Conservation (phyloP, 306 rosid genomes). For the Oemleria cerasiformis region DNA sequence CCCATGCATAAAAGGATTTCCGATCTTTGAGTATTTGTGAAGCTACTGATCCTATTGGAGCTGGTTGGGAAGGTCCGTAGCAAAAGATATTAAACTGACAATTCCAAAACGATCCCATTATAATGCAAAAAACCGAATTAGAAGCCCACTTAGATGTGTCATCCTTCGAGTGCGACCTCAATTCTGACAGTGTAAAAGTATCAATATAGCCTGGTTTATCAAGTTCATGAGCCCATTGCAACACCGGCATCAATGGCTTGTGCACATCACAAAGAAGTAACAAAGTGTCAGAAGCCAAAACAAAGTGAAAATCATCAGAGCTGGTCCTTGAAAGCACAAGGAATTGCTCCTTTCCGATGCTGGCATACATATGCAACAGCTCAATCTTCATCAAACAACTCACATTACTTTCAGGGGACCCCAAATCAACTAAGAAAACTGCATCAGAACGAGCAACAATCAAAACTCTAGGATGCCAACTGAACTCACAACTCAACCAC, state of each 20-base stretch:
- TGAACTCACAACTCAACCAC: conserved; percentile 67
- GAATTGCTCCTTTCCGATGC: conserved; percentile 41
- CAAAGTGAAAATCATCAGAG: conserved; percentile 43
- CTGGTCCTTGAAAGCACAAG: conserved; percentile 47
- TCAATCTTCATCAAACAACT: conserved; percentile 55
- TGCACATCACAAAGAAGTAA: conserved; percentile 63
- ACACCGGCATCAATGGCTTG: conserved; percentile 54
- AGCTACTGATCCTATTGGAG: conserved; percentile 33
- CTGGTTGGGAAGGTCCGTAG: conserved; percentile 49
- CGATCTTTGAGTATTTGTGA: conserved; percentile 33
- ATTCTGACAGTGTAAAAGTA: conserved; percentile 43
- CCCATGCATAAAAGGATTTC: conserved; percentile 55
- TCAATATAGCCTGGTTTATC: conserved; percentile 42
- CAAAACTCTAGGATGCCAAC: conserved; percentile 65
- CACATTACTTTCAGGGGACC: conserved; percentile 34
- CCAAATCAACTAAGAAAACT: conserved; percentile 59
- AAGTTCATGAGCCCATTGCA: conserved; percentile 62
- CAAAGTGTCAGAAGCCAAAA: conserved; percentile 48
- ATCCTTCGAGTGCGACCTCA: conserved; percentile 51
- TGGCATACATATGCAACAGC: conserved; percentile 36
- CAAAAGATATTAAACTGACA: conserved; percentile 55
- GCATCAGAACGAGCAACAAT: conserved; percentile 55
- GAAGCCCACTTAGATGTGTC: conserved; percentile 50
- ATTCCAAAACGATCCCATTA: conserved; percentile 67
- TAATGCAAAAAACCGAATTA: conserved; percentile 57